Evolutionary conservation across 441 rosid species (phyloP).

Genomic region (Croton laevigatus): DNA sequence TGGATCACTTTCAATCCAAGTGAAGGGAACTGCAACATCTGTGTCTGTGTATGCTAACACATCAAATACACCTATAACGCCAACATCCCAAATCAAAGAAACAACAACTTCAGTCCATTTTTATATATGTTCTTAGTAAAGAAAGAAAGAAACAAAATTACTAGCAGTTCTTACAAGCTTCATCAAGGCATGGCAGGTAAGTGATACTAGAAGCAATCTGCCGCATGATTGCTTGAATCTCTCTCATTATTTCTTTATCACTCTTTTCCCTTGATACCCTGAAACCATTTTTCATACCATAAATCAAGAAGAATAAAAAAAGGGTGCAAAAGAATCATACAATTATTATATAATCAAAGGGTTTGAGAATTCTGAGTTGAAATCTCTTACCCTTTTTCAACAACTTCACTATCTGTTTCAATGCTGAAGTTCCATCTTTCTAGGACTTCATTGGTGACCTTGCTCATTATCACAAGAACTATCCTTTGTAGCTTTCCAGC

Average conservation of each 20-base stretch:
- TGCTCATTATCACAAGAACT: constrained; percentile 85
- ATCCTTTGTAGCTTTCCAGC: constrained; percentile 85
- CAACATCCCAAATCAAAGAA: not conserved
- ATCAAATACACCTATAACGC: constrained; percentile 73
- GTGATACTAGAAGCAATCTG: constrained; percentile 89
- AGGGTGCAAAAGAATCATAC: not conserved
- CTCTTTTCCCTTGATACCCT: constrained; percentile 87
- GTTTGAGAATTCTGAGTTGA: not conserved
- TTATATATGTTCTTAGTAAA: not conserved
- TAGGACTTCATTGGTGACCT: constrained; percentile 68
- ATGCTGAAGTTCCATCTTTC: constrained; percentile 95
- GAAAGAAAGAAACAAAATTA: not conserved
- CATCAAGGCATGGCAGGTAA: constrained; percentile 88
- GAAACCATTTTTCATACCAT: constrained; percentile 17
- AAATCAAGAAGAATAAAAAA: constrained; percentile 2
- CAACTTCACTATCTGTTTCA: constrained; percentile 74
- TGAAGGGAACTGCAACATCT: constrained; percentile 86
- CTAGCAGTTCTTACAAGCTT: constrained; percentile 51
- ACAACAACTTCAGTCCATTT: not conserved
- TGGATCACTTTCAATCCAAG: constrained; percentile 93
- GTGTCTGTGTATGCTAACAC: constrained; percentile 84
- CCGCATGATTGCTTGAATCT: constrained; percentile 92
- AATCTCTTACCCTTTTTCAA: constrained; percentile 62
- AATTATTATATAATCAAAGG: not conserved
- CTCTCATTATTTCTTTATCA: constrained; percentile 93